Evolutionary conservation across 1,284 basidiomycete species (phyloP).

Genomic region (Rhodotorula sp.): DNA sequence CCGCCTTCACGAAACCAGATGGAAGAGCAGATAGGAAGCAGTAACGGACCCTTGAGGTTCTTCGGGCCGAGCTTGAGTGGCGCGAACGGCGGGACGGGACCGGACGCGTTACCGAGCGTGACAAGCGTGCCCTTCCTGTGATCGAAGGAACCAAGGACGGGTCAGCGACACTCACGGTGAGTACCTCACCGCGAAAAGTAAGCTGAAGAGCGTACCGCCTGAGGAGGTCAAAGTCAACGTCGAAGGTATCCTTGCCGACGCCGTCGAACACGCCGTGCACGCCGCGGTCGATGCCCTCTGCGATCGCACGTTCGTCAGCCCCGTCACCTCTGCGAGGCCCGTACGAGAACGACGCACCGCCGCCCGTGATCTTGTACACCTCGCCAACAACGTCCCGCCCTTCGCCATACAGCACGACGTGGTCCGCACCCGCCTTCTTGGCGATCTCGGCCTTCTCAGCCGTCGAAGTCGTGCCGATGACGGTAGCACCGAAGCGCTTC

Average conservation of each 20-base stretch:
- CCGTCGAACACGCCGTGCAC: constrained; percentile 83
- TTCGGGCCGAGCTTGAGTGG: constrained; percentile 75
- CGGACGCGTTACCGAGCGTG: constrained; percentile 90
- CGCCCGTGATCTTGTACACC: constrained; percentile 61
- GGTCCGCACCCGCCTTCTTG: constrained; percentile 74
- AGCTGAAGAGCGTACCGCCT: constrained; percentile 14
- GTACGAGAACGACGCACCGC: neutral
- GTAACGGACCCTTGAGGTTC: constrained; percentile 64
- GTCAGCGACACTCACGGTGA: neutral
- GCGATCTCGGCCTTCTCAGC: constrained; percentile 82
- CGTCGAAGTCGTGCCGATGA: constrained; percentile 93
- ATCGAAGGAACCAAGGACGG: too few species aligned
- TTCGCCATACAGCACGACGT: constrained; percentile 77
- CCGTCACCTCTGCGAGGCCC: neutral
- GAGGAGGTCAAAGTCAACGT: constrained; percentile 44
- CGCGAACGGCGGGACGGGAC: constrained; percentile 64
- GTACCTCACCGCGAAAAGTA: neutral
- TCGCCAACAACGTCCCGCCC: constrained; percentile 62
- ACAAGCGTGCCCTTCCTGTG: constrained; percentile 60
- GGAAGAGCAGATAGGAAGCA: neutral
- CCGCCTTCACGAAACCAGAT: too few species aligned
- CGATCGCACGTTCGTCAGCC: neutral
- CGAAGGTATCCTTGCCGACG: constrained; percentile 84
- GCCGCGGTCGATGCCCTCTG: constrained; percentile 58
- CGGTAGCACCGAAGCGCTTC: constrained; percentile 67